These are phyloP conservation scores for Aspergillus uvarum DNA, from an alignment of 2,329 filamentous ascomycete genomes.

Conservation along the genomic window DNA sequence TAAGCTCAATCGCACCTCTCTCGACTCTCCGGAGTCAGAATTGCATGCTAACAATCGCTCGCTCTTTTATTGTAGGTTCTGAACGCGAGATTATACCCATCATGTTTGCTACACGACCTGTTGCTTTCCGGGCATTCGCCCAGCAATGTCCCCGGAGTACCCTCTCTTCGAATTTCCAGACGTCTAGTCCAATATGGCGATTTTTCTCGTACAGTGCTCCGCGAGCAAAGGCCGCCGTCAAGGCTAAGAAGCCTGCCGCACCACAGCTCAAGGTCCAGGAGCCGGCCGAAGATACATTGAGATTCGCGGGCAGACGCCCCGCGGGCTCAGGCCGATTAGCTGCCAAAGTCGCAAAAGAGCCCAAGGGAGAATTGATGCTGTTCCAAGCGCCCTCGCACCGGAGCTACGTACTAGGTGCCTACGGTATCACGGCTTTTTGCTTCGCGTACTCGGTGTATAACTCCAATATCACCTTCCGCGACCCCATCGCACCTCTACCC, in stretches of 20 bases:
- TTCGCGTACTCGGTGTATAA: slow-evolving; percentile 54
- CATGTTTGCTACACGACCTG: slow-evolving; percentile 32
- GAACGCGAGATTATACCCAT: slow-evolving; percentile 3
- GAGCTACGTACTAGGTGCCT: slow-evolving; percentile 61
- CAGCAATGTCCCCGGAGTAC: slow-evolving; percentile 25
- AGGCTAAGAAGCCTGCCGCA: slow-evolving; percentile 14
- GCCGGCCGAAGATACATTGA: slow-evolving; percentile 21
- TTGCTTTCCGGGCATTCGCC: slow-evolving; percentile 29
- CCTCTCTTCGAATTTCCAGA: slow-evolving; percentile 16
- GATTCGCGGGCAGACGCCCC: slow-evolving; percentile 28
- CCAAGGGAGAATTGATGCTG: slow-evolving; percentile 53
- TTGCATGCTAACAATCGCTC: not conserved
- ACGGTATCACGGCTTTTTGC: slow-evolving; percentile 56
- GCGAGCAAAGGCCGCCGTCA: slow-evolving; percentile 24
- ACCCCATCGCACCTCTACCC: slow-evolving; percentile 53
- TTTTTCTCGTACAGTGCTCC: slow-evolving; percentile 31
- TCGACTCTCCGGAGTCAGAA: not conserved
- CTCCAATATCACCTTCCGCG: slow-evolving; percentile 51
- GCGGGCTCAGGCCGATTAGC: slow-evolving; percentile 53
- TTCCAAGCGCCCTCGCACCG: slow-evolving; percentile 67
- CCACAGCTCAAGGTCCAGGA: slow-evolving; percentile 13
- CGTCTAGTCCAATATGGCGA: slow-evolving; percentile 24
- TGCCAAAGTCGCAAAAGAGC: slow-evolving; percentile 54
- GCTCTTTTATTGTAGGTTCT: not conserved
- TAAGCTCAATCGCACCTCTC: not conserved